Conservation (phyloP, 2,329 filamentous ascomycete genomes). For the Penicillium digitatum region DNA sequence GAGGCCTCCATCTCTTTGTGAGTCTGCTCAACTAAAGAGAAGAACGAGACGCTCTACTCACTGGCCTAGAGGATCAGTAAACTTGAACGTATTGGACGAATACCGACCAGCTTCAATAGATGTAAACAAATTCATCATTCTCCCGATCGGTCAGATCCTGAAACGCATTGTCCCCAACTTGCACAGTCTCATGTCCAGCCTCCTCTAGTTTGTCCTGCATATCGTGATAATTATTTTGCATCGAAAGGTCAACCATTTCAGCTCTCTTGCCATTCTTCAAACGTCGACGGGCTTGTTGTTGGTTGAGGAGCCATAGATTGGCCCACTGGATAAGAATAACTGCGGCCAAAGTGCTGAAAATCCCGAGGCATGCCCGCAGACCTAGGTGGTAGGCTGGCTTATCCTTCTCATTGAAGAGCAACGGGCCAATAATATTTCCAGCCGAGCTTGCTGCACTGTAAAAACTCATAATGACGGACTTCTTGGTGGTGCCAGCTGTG, state of each 20-base stretch:
- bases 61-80: background rate
- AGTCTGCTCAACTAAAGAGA: too few species aligned
- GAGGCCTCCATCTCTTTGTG: background rate
- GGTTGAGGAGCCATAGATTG: constrained; percentile 54
- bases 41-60: background rate
- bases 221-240: constrained; percentile 52
- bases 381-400: constrained; percentile 58
- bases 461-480: constrained; percentile 59
- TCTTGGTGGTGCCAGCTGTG: constrained; percentile 65
- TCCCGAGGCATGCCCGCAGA: constrained; percentile 49
- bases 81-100: background rate
- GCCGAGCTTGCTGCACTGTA: constrained; percentile 60
- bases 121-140: constrained; percentile 66
- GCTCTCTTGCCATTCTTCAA: constrained; percentile 59
- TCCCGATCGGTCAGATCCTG: constrained; percentile 61
- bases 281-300: constrained; percentile 52
- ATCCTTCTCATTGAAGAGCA: constrained; percentile 58
- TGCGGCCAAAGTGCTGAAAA: constrained; percentile 49
- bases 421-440: constrained; percentile 64
- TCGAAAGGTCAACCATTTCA: constrained; percentile 57
- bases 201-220: constrained; percentile 13
- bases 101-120: constrained; percentile 43
- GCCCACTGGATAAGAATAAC: constrained; percentile 53
- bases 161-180: constrained; percentile 51
- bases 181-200: constrained; percentile 13